These are phyloP conservation scores for Sanghuangporus weigelae DNA, from an alignment of 1,284 basidiomycete species.

Conservation along the genomic window DNA sequence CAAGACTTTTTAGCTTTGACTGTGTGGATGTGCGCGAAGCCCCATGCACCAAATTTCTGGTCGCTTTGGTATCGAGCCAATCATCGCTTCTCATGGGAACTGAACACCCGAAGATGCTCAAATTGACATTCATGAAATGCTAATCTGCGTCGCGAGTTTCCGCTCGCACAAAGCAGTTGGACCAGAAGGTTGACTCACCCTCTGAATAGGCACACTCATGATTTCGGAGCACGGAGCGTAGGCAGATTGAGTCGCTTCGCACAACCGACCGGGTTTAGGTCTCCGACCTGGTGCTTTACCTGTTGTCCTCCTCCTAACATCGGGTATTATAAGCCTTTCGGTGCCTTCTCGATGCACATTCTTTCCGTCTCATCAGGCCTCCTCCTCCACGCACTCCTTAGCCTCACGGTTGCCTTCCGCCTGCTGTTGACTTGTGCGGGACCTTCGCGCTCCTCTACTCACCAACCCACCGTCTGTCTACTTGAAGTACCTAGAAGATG, in stretches of 20 bases:
- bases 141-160: constrained; percentile 6
- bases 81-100: not conserved
- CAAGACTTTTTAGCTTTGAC: not conserved
- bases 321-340: not conserved
- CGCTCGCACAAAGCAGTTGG: not conserved
- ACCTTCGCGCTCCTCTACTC: not conserved
- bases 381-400: not conserved
- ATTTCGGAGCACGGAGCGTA: constrained; percentile 5
- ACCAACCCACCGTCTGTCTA: not conserved
- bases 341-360: not conserved
- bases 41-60: not conserved
- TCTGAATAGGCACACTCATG: constrained; percentile 7
- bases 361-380: not conserved
- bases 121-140: not conserved
- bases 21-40: not conserved
- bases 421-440: not conserved
- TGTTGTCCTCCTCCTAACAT: not conserved
- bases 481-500: constrained; percentile 26
- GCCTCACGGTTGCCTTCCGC: not conserved
- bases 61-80: not conserved
- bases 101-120: not conserved
- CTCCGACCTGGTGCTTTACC: not conserved
- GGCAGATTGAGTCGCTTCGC: not conserved
- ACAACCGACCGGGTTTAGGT: not conserved
- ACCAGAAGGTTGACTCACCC: not conserved